Evolutionary conservation across 768 basidiomycete genomes (phyloP).

Genomic region (Lactarius tabidus): DNA sequence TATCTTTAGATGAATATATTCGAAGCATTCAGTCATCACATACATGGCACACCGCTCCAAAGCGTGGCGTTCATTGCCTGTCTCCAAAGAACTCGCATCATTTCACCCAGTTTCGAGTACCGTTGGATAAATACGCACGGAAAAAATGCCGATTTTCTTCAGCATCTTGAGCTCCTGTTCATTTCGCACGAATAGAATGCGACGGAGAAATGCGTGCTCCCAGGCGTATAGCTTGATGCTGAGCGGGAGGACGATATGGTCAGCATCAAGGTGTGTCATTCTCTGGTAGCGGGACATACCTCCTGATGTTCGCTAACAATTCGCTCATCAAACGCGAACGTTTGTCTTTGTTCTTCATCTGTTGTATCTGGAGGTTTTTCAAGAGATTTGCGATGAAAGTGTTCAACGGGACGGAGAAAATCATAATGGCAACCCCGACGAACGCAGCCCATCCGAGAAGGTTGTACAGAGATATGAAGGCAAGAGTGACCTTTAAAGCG

Average conservation of each 20-base stretch:
- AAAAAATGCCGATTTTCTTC: slow-evolving; percentile 72
- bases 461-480: slow-evolving; percentile 85
- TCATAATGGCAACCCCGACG: slow-evolving; percentile 85
- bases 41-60: slow-evolving; percentile 65
- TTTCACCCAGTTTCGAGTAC: background rate
- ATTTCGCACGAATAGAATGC: slow-evolving; percentile 76
- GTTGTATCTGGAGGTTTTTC: slow-evolving; percentile 75
- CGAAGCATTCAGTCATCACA: background rate
- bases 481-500: slow-evolving; percentile 62
- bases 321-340: slow-evolving; percentile 89
- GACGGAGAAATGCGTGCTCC: slow-evolving; percentile 86
- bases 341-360: slow-evolving; percentile 92
- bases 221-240: slow-evolving; percentile 92
- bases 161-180: slow-evolving; percentile 79
- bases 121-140: slow-evolving; percentile 40
- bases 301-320: slow-evolving; percentile 87
- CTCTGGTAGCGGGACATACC: slow-evolving; percentile 34
- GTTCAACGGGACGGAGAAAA: slow-evolving; percentile 74
- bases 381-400: slow-evolving; percentile 65
- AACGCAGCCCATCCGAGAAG: slow-evolving; percentile 91
- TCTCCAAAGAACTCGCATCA: background rate
- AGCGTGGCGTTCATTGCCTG: slow-evolving; percentile 57
- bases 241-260: background rate
- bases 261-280: background rate
- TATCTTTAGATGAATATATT: slow-evolving; percentile 2